Base-by-base conservation (phyloP, 345 rosid species). In the Hibiscus mutabilis region DNA sequence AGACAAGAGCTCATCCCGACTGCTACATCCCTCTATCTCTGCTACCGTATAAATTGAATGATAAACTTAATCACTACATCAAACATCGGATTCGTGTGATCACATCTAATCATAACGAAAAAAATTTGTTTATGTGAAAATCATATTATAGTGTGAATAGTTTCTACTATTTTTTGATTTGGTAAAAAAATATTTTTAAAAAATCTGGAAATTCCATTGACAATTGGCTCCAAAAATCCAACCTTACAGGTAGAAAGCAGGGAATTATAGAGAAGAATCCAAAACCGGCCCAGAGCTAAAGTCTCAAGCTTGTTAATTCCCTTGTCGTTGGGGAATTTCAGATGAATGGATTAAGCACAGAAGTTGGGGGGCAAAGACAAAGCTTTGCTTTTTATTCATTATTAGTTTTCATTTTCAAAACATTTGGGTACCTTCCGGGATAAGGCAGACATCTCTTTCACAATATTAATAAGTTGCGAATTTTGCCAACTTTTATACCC, bases 391-490 rank as follows among this genome's bases (percentile, higher is more conserved):
- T 64, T 8, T n/a, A 1, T 49, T 55, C 21, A 19, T 55, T 55
- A 46, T 46, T 53, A 53, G 1, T 53, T n/a, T 31, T 12, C 49
- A 7, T 18, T 60, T 60, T 59, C 59, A 47, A 60, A 60, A 72
- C 69, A 62, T 22, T 35, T 69, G 15, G 24, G 2, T 27, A 27
- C 29, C 56, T 61, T 52, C 69, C 35, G 14, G 12, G 77, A 78
- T 65, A 59, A 70, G 64, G 40, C 53, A 60, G 0, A 27, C 53
- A 42, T 78, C 73, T 5, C 69, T 78, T 74, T 71, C 73, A 78
- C 31, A 58, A 57, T 33, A 68, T 7, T 25, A 11, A 56, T 12
- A 56, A 56, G 0, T 21, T 8, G 22, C 0, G 10, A 21, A 56
- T 14, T 56, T 24, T 8, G 57, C 42, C 53, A 59, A 19, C 65